These are phyloP conservation scores for Scytalidium lignicola DNA, from an alignment of 2,329 filamentous ascomycete species.

Conservation along the genomic window DNA sequence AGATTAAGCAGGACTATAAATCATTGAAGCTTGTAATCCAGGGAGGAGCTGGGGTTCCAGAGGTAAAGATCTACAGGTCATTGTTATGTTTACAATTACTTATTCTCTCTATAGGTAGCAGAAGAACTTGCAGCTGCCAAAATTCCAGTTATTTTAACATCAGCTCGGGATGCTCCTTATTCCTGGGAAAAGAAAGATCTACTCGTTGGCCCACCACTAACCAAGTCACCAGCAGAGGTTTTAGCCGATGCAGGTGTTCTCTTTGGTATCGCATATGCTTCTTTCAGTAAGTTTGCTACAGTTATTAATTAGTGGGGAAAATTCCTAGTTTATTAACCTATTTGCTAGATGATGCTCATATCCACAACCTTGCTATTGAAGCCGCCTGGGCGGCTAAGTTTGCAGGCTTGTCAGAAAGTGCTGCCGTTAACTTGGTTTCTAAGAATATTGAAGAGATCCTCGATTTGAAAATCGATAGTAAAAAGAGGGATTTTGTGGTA, in stretches of 20 bases:
- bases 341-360: conserved; percentile 29
- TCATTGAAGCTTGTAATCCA: conserved; percentile 31
- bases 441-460: conserved; percentile 38
- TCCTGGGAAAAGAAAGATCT: conserved; percentile 32
- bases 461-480: conserved; percentile 24
- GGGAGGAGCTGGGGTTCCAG: conserved; percentile 35
- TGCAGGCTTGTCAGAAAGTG: conserved; percentile 28
- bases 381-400: conserved; percentile 37
- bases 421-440: conserved; percentile 33
- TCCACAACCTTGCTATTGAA: conserved; percentile 35
- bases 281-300: conserved; percentile 19
- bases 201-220: conserved; percentile 38
- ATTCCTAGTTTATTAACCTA: background rate
- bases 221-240: conserved; percentile 31
- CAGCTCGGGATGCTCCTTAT: conserved; percentile 29
- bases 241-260: conserved; percentile 36
- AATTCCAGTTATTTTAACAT: conserved; percentile 39
- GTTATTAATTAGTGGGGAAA: too few relatives aligned
- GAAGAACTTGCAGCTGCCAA: conserved; percentile 33
- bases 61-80: conserved; percentile 23
- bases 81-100: background rate
- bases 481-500: conserved; percentile 35
- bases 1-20: conserved; percentile 31
- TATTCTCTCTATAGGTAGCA: conserved; percentile 27
- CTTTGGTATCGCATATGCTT: conserved; percentile 29